These are phyloP conservation scores for Schizopora paradoxa DNA, from an alignment of 1,284 basidiomycete species.

Conservation along the genomic window DNA sequence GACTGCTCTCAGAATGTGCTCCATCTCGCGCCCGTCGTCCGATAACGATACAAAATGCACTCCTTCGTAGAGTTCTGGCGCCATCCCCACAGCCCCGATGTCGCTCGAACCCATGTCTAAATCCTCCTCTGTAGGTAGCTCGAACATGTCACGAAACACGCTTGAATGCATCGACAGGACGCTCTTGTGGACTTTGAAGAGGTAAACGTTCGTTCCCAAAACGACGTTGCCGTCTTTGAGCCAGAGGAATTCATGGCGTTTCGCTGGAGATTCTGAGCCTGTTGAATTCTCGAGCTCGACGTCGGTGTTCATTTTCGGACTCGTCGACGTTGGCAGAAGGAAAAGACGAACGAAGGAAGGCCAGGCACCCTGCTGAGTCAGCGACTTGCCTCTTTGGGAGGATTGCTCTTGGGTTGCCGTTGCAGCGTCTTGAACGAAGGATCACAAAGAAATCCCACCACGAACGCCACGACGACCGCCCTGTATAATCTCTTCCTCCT, in stretches of 20 bases:
- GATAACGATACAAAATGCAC: not conserved
- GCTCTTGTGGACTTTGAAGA: conserved; percentile 3
- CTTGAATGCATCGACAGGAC: not conserved
- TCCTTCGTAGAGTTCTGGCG: not conserved
- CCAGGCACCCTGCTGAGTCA: too few relatives aligned
- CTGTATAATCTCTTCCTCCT: not conserved
- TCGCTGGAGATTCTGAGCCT: too few relatives aligned
- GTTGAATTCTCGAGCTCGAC: too few relatives aligned
- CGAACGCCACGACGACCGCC: not conserved
- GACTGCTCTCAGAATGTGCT: not conserved
- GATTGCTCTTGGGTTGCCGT: too few relatives aligned
- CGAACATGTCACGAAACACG: not conserved
- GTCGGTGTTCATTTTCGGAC: too few relatives aligned
- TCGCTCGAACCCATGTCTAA: not conserved
- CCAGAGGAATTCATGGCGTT: too few relatives aligned
- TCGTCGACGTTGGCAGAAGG: too few relatives aligned
- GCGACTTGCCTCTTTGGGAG: too few relatives aligned
- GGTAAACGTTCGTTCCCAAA: too few relatives aligned
- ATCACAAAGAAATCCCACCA: conserved; percentile 12
- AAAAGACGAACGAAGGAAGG: too few relatives aligned
- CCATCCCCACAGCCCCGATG: not conserved
- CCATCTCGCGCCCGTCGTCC: not conserved
- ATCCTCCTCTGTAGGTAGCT: not conserved
- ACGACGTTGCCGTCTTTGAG: too few relatives aligned
- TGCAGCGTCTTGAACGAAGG: too few relatives aligned